These are phyloP conservation scores for Pythium graminicola DNA, from an alignment of 352 stramenopile species.

Conservation along the genomic window DNA sequence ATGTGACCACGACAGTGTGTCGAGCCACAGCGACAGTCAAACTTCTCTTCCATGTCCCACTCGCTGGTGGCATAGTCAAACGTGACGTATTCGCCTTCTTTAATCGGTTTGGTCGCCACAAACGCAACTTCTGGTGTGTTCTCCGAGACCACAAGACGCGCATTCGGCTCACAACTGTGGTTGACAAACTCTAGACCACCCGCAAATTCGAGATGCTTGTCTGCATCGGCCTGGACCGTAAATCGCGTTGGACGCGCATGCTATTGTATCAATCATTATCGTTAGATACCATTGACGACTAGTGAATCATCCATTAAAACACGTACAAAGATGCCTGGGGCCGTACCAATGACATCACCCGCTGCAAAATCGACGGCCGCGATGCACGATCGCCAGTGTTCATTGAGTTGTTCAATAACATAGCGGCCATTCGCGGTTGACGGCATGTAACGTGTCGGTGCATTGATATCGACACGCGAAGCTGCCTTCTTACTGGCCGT, in stretches of 20 bases:
- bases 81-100: conserved; percentile 63
- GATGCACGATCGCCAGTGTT: conserved; percentile 69
- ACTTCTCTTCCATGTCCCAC: conserved; percentile 91
- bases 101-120: conserved; percentile 67
- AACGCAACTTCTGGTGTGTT: conserved; percentile 66
- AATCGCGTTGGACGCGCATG: conserved; percentile 70
- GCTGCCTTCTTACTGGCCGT: conserved; percentile 17
- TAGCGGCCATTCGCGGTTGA: conserved; percentile 55
- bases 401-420: conserved; percentile 61
- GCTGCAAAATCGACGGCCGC: conserved; percentile 56
- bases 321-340: conserved; percentile 63
- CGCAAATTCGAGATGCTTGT: conserved; percentile 80
- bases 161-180: conserved; percentile 84
- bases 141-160: conserved; percentile 69
- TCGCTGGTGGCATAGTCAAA: conserved; percentile 89
- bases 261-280: conserved; percentile 6
- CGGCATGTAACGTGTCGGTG: conserved; percentile 48
- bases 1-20: conserved; percentile 59
- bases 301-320: not conserved
- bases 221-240: conserved; percentile 68
- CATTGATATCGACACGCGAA: conserved; percentile 15
- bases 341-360: conserved; percentile 63
- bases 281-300: not conserved
- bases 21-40: conserved; percentile 73
- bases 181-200: conserved; percentile 85